Evolutionary conservation across 2,329 filamentous ascomycete genomes (phyloP), one percentile per base, ranked within the genome.

Genomic region (Calonectria fujianensis): DNA sequence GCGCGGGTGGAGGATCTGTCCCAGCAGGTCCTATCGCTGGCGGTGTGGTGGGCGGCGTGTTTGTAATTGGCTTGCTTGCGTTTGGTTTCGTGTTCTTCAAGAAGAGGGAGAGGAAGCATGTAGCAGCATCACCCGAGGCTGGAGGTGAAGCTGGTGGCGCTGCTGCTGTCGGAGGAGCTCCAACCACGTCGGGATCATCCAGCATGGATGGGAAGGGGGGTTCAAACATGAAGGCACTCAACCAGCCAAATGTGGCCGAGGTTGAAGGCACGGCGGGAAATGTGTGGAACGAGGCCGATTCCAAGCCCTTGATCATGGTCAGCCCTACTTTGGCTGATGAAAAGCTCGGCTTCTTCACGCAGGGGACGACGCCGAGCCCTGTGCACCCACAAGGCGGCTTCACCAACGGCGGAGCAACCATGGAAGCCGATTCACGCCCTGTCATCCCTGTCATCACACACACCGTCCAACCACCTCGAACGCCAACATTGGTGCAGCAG

Each of bases 11-110:
- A 48, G 27, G 14, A 14, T 27, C 41, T 37, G 32, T 24, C 75
- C 78, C 41, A 50, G 61, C 61, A 35, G 76, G 73, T 0, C 72
- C 75, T 10, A 77, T 80, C 9, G 77, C 74, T 0, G 78, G 78
- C 8, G 77, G 77, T 5, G 74, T 76, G 3, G 77, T 77, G 0
- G 78, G 78, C 0, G 77, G 78, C 4, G 18, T 78, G 35, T 72
- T 74, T 0, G 68, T 79, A 27, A 69, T 80, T 5, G 77, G 66
- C 0, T 48, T 79, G 13, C n/a, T 79, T 14, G 70, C 72, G 0
- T 61, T 78, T 4, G 77, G 72, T 2, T 70, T 77, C 11, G 73
- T 71, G 11, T 73, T 74, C 48, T 75, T 78, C 39, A 74, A 50
- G 39, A 78, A 75, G 0, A 76, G 71, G 0, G 72, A 65, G n/a